Base-by-base conservation (phyloP, 2,329 filamentous ascomycete genomes). In the Neonectria ditissima region DNA sequence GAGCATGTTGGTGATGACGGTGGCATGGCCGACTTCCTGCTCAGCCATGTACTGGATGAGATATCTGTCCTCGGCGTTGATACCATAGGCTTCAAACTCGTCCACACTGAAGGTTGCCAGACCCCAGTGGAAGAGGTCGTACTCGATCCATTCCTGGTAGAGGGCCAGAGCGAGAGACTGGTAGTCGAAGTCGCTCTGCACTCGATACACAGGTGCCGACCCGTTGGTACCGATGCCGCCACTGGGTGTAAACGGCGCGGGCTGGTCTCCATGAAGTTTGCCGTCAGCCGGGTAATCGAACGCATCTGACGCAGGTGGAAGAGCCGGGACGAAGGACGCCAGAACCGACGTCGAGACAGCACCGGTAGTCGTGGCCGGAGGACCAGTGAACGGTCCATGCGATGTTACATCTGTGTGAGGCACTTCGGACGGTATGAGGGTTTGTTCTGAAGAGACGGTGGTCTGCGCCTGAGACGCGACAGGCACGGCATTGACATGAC, bases 91-190 rank as follows among this genome's bases (percentile, higher is more conserved):
- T 7, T 87, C 81, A 69, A 94, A 96, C 16, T 96, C 91, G 32
- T 87, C 82, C 0, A 83, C 86, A 1, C 87, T 88, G 78, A 92
- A 96, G 0, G 82, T 86, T 0, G 86, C 87, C 3, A 96, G 84
- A 14, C 91, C 92, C 74, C 91, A 89, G 77, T 92, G 89, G 84
- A 96, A 96, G 14, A 93, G 84, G 74, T 96, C 93, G 1, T 96
- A 83, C 79, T 96, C 92, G 57, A 95, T 93, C 86, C 88, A 96
- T 78, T 96, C 92, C 72, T 94, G 91, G 75, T 95, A 94, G 0
- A 95, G 81, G 13, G 86, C 91, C 13, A 96, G 82, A 0, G 89
- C 86, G 30, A 96, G 84, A 0, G 91, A 94, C 75, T 95, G 85
- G 75, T 91, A 96, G 77, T 96, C 93, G 74, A 94, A 96, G 73